These are phyloP conservation scores for Bacterosira constricta DNA, from an alignment of 108 stramenopile genomes.

Conservation along the genomic window DNA sequence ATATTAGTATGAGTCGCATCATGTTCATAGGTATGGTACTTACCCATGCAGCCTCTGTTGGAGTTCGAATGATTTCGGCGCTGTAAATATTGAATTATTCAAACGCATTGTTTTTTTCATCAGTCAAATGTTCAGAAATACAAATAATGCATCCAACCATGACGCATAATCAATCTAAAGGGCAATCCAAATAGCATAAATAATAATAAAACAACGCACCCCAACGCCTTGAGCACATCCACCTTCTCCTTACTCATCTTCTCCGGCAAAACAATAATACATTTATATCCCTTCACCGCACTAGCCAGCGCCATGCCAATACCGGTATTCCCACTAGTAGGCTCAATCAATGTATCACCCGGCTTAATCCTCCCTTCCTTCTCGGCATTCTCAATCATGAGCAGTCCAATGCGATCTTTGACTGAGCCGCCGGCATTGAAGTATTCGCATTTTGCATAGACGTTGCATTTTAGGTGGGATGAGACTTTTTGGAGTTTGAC, in stretches of 20 bases:
- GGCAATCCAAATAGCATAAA: too few relatives aligned
- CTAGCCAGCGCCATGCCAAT: constrained; percentile 92
- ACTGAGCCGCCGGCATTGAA: constrained; percentile 88
- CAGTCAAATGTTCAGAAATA: background rate
- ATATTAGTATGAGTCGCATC: too few relatives aligned
- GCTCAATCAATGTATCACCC: constrained; percentile 95
- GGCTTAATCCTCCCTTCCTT: constrained; percentile 70
- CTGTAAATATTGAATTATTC: background rate
- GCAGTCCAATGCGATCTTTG: constrained; percentile 90
- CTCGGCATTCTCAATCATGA: constrained; percentile 83
- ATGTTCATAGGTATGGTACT: too few relatives aligned
- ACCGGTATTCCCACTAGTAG: constrained; percentile 96
- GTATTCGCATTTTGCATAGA: constrained; percentile 87
- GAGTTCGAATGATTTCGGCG: constrained; percentile 92
- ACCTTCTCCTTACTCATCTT: constrained; percentile 96
- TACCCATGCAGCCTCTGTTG: constrained; percentile 82
- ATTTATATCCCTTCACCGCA: constrained; percentile 86
- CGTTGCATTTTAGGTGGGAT: constrained; percentile 59
- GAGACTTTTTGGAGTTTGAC: constrained; percentile 70
- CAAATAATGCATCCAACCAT: too few relatives aligned
- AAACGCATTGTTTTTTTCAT: too few relatives aligned
- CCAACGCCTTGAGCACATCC: constrained; percentile 90
- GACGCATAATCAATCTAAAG: too few relatives aligned
- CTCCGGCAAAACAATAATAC: constrained; percentile 93
- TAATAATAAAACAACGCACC: too few relatives aligned